Percentiles rank a stretch among this genome's conserved stretches.
Conservation (phyloP, 768 basidiomycete genomes). For the Leccinum subgranulosum region DNA sequence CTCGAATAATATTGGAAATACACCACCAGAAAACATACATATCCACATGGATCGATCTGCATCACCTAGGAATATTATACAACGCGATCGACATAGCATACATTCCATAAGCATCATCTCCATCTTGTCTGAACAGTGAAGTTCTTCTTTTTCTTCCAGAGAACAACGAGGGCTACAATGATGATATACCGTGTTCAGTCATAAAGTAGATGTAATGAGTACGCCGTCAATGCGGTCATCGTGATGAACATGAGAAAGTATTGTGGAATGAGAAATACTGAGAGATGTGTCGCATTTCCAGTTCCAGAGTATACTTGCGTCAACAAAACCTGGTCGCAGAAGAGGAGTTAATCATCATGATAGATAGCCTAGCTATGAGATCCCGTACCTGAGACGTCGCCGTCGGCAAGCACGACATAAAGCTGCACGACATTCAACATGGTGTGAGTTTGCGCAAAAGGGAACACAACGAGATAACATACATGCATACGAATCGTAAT, state of each 20-base stretch:
- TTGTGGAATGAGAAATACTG: conserved; percentile 62
- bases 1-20: neutral
- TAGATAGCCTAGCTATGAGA: neutral
- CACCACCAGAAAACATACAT: neutral
- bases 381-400: conserved; percentile 52
- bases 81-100: neutral
- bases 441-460: neutral
- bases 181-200: conserved; percentile 8
- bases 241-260: conserved; percentile 40
- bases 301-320: conserved; percentile 68
- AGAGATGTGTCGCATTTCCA: conserved; percentile 58
- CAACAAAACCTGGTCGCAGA: conserved; percentile 46
- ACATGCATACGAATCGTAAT: conserved; percentile 68
- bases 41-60: neutral
- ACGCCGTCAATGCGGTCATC: conserved; percentile 37
- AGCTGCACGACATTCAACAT: conserved; percentile 32
- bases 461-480: conserved; percentile 24
- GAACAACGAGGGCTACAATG: too few species aligned
- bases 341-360: neutral
- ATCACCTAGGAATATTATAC: neutral
- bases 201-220: conserved; percentile 36
- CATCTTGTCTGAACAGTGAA: neutral
- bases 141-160: neutral
- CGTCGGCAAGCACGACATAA: conserved; percentile 59
- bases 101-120: neutral